Base-by-base conservation (phyloP, 768 basidiomycete genomes). In the Auriscalpium microsporum region DNA sequence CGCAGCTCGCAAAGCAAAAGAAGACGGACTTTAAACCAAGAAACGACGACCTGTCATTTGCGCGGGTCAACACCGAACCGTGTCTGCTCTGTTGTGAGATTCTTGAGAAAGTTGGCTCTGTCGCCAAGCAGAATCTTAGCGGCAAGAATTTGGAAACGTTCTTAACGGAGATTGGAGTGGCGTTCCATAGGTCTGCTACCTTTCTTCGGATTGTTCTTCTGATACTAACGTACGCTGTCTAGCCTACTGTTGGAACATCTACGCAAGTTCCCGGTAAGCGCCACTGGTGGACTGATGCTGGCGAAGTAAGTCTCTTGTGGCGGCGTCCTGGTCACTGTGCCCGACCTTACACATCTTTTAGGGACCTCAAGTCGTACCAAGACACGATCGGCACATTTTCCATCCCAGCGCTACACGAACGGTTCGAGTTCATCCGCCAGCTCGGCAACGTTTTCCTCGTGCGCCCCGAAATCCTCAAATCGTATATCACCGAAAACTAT, bases 381-480 rank as follows among this genome's bases (percentile, higher is more conserved):
- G 96, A 98, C 63, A 81, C 81, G 2, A 82, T 96, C 61, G 74
- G 78, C 58, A 82, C 79, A n/a, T 97, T 95, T 72, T 77, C 78
- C 34, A 84, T 96, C 45, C 82, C 90, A 10, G 78, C 88, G 8
- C 77, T 99, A 8, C 82, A 86, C 60, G 94, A 98, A 68, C 92
- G 95, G 21, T 99, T 95, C 73, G 96, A 98, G 67, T 97, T 98
- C 74, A 86, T 98, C 59, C 87, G 94, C 42, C 94, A 98, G 69
- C 83, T 99, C 5, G 96, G 95, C 61, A 95, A 98, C 65, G 80
- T 94, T 60, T 99, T 97, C 78, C 87, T 98, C 59, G 90, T 99
- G 49, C 90, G 87, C 53, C 94, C 95, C 8, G 94, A 97, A 59
- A 90, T 94, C 56, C 79, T 99, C 61, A 90, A 88, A 62, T 90